Base-by-base conservation (phyloP, 306 rosid genomes). In the Cicer judaicum region DNA sequence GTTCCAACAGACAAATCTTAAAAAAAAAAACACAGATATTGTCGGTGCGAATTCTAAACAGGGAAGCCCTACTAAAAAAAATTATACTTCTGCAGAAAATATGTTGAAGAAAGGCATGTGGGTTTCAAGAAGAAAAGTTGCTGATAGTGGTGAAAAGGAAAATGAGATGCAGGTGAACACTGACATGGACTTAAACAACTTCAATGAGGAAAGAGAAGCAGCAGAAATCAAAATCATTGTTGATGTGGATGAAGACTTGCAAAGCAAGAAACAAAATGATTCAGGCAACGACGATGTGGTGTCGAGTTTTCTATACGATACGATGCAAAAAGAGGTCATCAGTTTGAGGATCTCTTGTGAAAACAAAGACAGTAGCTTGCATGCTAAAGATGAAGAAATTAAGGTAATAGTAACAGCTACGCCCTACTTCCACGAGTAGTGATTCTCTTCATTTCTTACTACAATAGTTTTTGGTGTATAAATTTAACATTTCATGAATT, bases 221-320 rank as follows among this genome's bases (percentile, higher is more conserved):
- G 70, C 40, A 15, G 87, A 87, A 71, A 68, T 53, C 4, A 78
- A 78, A 36, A 74, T 46, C 75, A 65, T 29, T 75, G 72, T 10
- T 39, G 64, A 29, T 53, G 73, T 38, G 70, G 47, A 81, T 59
- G 89, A 75, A 68, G 89, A 62, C 64, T 38, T 74, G 1, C 63
- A 67, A 53, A 70, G 67, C 75, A 77, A 81, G 83, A 81, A 12
- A 74, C 42, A 73, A 42, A 59, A 63, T 57, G 74, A 63, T 48
- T 65, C 76, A 41, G 81, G 79, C 14, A 21, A 68, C 6, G 84
- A 84, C 36, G 96, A 91, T 81, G 24, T 78, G 71, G 91, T 93
- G 70, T 93, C 98, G 7, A 94, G 97, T 34, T 94, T 88, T 84
- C 84, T 94, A 39, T 94, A 91, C 52, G 98, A 91, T 65, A 87